Evolutionary conservation across 192 early-diverging fungal species (phyloP), one percentile per base, ranked within the genome.

Genomic region (Linderina pennispora): DNA sequence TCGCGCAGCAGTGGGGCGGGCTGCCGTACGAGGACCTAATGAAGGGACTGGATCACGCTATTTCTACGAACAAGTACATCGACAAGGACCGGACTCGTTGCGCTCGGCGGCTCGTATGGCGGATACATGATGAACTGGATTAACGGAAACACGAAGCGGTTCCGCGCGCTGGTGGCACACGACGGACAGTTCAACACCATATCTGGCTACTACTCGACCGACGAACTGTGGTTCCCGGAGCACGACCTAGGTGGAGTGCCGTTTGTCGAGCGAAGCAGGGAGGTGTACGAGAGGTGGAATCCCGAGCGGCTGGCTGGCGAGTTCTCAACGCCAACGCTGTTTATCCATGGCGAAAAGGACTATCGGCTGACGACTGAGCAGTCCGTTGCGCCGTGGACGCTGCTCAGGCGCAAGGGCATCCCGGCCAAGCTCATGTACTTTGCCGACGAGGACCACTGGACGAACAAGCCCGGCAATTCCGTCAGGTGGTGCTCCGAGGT

Each of bases 111-210:
- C 3, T 81, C 78, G 2, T 91, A 86, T 71, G 89, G 89, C 45
- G 88, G 86, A 10, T 88, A 80, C 50, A 86, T 88, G 87, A 77
- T 80, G 36, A 91, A 91, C 69, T 91, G 87, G 87, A 67, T 89
- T 45, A 91, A 91, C 53, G 83, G 79, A 28, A 80, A 90, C 53
- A 86, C 80, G 3, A 53, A 83, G 15, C 75, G 80, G 23, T 91
- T 91, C 60, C 56, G 61, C 24, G 67, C 63, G 22, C 58, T 87
- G 20, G 86, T 89, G 9, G 80, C 74, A 40, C 89, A 91, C 42
- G 86, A 87, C 53, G 87, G 88, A 40, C 71, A 84, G 42, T 89
- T 91, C 55, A 65, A 69, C 34, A 71, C 79, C 17, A 48, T 75
- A 32, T 62, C 68, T 33, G 61, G 72, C 10, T 90, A 78, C 59